Evolutionary conservation across 2,329 filamentous ascomycete species (phyloP), one percentile per base, ranked within the genome.

Genomic region (Helminthosporium solani): DNA sequence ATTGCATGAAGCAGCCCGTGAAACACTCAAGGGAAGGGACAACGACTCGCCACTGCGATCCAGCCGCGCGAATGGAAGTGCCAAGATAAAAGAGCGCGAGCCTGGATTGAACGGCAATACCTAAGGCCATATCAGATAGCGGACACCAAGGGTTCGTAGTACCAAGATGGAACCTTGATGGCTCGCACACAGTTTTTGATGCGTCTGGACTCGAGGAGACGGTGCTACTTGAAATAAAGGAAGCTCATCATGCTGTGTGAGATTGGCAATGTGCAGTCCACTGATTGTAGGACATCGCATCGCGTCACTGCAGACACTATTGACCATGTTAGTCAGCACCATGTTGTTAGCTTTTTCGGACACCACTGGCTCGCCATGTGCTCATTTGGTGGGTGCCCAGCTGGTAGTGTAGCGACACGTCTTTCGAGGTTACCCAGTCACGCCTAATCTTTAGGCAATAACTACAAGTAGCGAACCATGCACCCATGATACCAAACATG

Each of bases 1-100:
- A 27, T 54, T 57, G 27, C 53, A 60, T 15, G 60, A 58, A 23
- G 27, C 53, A 11, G 53, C 53, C 15, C 50, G 52, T 19, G 52
- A 56, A 25, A 49, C 40, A 15, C 27, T 52, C n/a, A 51, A 49
- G 28, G 47, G 44, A 25, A 42, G 33, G 18, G 41, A 40, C 15
- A n/a, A 21, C 7, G 21, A 25, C 41, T 6, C 27, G 31, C 18
- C 19, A 23, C 28, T 38, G 15, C 20, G 46, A 37, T 7, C 15
- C 25, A 37, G 36, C 3, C 28, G 30, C 28, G 30, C 30, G 28
- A 34, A 33, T 19, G 40, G 41, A n/a, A 16, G 2, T 6, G 40
- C 7, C 14, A 44, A 30, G n/a, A 31, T 21, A 23, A 36, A 30
- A 35, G 36, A 19, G 12, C 30, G 16, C 3, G 40, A 40, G 27